Evolutionary conservation across 2,329 filamentous ascomycete species (phyloP).

Genomic region (Fusarium sp.): DNA sequence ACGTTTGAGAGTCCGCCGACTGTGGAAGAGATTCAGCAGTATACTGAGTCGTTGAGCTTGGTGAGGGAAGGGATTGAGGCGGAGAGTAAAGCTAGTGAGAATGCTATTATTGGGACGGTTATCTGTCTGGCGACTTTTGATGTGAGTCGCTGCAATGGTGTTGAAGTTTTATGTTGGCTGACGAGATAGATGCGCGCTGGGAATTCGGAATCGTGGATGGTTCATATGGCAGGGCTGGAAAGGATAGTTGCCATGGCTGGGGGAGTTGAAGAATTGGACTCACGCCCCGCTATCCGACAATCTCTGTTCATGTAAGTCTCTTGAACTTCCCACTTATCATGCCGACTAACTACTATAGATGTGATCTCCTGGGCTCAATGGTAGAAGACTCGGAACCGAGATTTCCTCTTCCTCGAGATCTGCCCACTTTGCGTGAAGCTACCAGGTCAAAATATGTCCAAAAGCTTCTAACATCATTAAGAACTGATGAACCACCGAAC

Average conservation of each 20-base stretch:
- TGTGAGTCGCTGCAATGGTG: background rate
- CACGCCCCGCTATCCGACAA: constrained; percentile 14
- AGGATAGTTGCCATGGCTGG: constrained; percentile 18
- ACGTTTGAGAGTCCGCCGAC: background rate
- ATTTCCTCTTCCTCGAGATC: background rate
- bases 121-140: constrained; percentile 36
- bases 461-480: background rate
- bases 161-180: background rate
- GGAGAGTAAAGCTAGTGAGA: background rate
- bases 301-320: constrained; percentile 28
- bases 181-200: constrained; percentile 19
- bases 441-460: background rate
- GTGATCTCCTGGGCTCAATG: constrained; percentile 33
- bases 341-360: background rate
- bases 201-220: constrained; percentile 24
- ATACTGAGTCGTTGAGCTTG: constrained; percentile 29
- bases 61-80: constrained; percentile 16
- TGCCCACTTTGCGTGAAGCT: rapidly evolving
- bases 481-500: background rate
- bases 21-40: constrained; percentile 21
- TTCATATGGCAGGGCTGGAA: constrained; percentile 32
- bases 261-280: constrained; percentile 20
- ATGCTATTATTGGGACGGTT: constrained; percentile 30
- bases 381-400: constrained; percentile 19
- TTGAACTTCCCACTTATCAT: background rate